Percentiles rank a stretch among this genome's conserved stretches.
These are phyloP conservation scores for Coffea humblotiana DNA, from an alignment of 305 asterid genomes.

Conservation along the genomic window DNA sequence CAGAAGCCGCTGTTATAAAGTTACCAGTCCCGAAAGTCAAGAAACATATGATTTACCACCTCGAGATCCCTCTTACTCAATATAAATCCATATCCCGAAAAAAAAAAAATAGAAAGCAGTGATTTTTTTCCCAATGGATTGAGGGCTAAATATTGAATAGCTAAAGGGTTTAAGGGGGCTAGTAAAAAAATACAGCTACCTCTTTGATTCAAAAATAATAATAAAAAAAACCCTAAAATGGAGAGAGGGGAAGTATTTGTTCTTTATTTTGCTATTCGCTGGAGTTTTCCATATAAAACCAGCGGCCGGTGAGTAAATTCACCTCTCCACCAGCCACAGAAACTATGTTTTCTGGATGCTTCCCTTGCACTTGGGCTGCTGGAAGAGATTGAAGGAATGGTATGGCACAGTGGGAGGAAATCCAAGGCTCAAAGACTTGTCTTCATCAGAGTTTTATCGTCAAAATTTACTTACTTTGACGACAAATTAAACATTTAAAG, in stretches of 20 bases:
- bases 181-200: too few species aligned
- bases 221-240: background rate
- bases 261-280: background rate
- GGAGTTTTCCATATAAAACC: background rate
- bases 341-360: background rate
- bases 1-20: background rate
- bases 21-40: background rate
- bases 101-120: background rate
- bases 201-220: too few species aligned
- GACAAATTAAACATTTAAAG: constrained; percentile 1
- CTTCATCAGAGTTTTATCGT: constrained; percentile 36
- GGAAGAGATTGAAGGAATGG: constrained; percentile 22
- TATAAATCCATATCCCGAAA: background rate
- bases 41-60: background rate
- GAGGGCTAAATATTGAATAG: background rate
- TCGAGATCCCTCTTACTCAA: background rate
- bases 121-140: background rate
- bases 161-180: too few species aligned
- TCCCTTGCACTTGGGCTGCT: background rate
- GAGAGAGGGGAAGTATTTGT: background rate
- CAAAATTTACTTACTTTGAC: background rate
- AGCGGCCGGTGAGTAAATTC: background rate
- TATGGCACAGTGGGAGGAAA: constrained; percentile 22
- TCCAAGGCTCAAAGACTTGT: constrained; percentile 36
- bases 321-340: background rate